Evolutionary conservation across 2,329 filamentous ascomycete species (phyloP), one percentile per base, ranked within the genome.

Genomic region (Arthrobotrys entomopaga): DNA sequence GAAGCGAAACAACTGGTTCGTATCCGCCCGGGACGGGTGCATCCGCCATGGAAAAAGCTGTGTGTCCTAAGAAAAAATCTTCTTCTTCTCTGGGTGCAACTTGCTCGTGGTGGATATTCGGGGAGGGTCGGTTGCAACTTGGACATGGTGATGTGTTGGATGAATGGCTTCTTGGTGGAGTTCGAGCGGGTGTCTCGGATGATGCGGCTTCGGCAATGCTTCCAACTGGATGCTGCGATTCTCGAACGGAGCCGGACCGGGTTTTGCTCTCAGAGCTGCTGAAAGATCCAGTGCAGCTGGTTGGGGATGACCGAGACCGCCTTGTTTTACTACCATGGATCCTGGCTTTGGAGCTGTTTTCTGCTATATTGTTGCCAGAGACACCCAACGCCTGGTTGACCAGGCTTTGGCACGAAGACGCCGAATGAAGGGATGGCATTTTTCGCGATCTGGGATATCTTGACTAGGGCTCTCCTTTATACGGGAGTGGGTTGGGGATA

Each of bases 131-230:
- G 54, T 53, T 54, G 60, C 48, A 20, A 49, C 43, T 65, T 60
- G 20, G 67, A 42, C 56, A 38, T 56, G 54, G 54, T 42, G 49
- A 59, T 65, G 67, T 60, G 67, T 72, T 72, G 67, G 53, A 65
- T 46, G 57, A 53, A 16, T 48, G 38, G 46, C 42, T 42, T 38
- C 22, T 59, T 65, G 60, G 67, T 64, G 67, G 52, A 58, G 40
- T n/a, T 48, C 29, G 49, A 38, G 24, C 65, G 67, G 60, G 65
- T 72, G 67, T 72, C 67, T 72, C 67, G 60, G 67, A 49, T 72
- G 60, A 59, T 60, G 67, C 67, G 67, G 67, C 60, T 65, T 65
- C 67, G 67, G 67, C 50, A 72, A 72, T 65, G 53, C 19, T 60
- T 65, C 67, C 67, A 59, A 59, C 43, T 72, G 67, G 67, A 50